A percentile compares a stretch with the other conserved stretches of the same genome.
Conservation (phyloP, 495 filamentous ascomycete genomes). For the Thermothielavioides terrestris region DNA sequence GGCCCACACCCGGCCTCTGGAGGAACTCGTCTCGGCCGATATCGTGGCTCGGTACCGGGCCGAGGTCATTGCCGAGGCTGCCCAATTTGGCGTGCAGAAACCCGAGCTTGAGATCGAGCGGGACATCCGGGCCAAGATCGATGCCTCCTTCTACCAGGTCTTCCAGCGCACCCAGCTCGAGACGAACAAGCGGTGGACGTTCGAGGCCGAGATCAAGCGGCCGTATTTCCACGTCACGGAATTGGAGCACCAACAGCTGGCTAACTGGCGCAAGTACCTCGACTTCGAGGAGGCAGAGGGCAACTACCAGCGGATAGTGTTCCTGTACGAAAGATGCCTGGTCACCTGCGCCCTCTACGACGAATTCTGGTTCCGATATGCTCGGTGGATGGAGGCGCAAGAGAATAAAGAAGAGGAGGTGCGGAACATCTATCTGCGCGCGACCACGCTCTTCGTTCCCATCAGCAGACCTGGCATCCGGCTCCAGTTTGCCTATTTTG, state of each 20-base stretch:
- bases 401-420: conserved; percentile 80
- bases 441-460: conserved; percentile 73
- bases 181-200: conserved; percentile 90
- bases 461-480: conserved; percentile 74
- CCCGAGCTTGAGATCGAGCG: conserved; percentile 76
- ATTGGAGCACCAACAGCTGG: conserved; percentile 72
- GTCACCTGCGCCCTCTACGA: conserved; percentile 92
- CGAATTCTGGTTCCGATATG: conserved; percentile 96
- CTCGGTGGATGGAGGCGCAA: conserved; percentile 91
- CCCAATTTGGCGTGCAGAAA: conserved; percentile 33
- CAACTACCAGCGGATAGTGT: conserved; percentile 62
- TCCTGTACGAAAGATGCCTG: conserved; percentile 88
- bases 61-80: conserved; percentile 56
- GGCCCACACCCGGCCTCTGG: conserved; percentile 61
- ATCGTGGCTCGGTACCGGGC: conserved; percentile 57
- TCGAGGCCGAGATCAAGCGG: conserved; percentile 88
- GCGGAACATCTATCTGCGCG: conserved; percentile 86
- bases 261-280: conserved; percentile 95
- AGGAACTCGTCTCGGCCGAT: conserved; percentile 63
- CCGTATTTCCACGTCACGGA: conserved; percentile 97
- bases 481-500: conserved; percentile 88
- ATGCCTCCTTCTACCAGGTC: conserved; percentile 68
- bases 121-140: conserved; percentile 69
- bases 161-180: conserved; percentile 80
- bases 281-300: conserved; percentile 91